These are phyloP conservation scores for Thalassiosira hispida DNA, from an alignment of 352 stramenopile genomes.

Conservation along the genomic window DNA sequence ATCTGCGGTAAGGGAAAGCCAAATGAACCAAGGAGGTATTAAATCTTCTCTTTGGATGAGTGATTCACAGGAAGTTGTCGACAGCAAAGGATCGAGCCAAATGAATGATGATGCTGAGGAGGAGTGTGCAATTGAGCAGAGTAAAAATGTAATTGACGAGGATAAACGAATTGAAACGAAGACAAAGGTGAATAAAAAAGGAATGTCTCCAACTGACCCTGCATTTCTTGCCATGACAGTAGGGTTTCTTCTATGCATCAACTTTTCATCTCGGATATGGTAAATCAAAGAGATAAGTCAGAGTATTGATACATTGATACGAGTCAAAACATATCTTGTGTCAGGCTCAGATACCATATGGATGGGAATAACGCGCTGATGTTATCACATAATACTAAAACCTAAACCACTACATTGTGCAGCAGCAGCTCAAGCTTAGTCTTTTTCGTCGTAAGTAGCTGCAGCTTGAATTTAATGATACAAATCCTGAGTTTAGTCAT, in stretches of 20 bases:
- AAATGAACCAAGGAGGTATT: constrained; percentile 2
- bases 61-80: neutral
- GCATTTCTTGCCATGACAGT: constrained; percentile 16
- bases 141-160: neutral
- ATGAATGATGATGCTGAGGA: constrained; percentile 7
- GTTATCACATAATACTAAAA: no score
- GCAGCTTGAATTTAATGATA: no score
- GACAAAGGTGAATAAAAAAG: neutral
- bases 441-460: no score
- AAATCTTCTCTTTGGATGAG: constrained; percentile 46
- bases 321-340: neutral
- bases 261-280: constrained; percentile 17
- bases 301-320: neutral
- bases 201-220: constrained; percentile 13
- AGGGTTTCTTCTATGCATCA: constrained; percentile 16
- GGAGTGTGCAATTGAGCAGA: neutral
- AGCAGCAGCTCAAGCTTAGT: no score
- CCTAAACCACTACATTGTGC: no score
- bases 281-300: neutral
- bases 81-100: neutral
- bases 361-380: no score
- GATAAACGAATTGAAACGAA: neutral
- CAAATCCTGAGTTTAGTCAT: no score
- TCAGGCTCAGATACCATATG: no score
- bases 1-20: constrained; percentile 5